Evolutionary conservation across 2,329 filamentous ascomycete species (phyloP), one percentile per base, ranked within the genome.

Genomic region (Albifimbria verrucaria): DNA sequence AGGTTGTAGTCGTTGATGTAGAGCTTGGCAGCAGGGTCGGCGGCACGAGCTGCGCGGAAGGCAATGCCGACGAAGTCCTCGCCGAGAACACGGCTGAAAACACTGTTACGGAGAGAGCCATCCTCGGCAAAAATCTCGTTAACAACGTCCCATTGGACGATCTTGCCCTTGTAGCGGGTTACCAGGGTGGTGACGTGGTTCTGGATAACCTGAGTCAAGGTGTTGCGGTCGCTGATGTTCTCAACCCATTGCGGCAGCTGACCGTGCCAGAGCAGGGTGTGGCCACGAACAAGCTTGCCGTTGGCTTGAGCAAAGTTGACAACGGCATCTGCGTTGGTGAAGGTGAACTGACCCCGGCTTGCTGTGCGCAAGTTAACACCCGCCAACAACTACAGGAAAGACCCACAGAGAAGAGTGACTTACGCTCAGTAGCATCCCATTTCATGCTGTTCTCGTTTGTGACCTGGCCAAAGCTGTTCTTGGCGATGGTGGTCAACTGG

Each of bases 1-100:
- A 88, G 78, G 72, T 88, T 88, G 71, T 79, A 83, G 67, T 91
- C 87, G 70, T 91, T 92, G 72, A 90, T 88, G 74, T 89, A 92
- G 39, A 91, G 76, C 70, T 86, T 87, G 3, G 84, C 86, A 52
- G 70, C 62, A 2, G 87, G 85, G 66, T 90, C 88, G 56, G 85
- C 86, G 9, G 76, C 76, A 49, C 81, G 79, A 20, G 88, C 88
- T 11, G 87, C 82, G 50, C 81, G 76, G 72, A 90, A 91, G 32
- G 87, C 87, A 61, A 88, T 86, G 21, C 76, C 74, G 50, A 91
- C 82, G 63, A 87, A 90, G 66, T 81, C 79, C 71, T 89, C 86
- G 44, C 87, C 87, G 4, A 90, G 78, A 2, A 90, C 81, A 23
- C 81, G 77, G 61, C 76, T 86, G 73, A 88, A 90, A 60, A 89